Conservation (phyloP, 2,329 filamentous ascomycete genomes). For the Colletotrichum sp. region DNA sequence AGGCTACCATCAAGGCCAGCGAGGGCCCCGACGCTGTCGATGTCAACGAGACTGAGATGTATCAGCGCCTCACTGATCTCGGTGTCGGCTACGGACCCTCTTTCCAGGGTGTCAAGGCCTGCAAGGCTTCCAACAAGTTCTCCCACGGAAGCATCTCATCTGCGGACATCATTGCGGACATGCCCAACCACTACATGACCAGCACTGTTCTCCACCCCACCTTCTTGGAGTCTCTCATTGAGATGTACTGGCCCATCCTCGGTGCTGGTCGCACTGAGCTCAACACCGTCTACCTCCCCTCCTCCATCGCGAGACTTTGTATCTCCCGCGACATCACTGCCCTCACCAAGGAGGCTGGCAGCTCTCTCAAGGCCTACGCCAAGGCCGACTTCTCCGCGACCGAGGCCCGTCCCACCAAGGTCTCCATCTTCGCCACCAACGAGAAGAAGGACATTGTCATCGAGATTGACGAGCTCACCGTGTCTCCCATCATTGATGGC, state of each 20-base stretch:
- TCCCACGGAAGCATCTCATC: constrained; percentile 14
- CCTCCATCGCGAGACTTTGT: constrained; percentile 32
- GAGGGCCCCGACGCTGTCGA: constrained; percentile 29
- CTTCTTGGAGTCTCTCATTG: constrained; percentile 25
- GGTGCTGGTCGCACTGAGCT: constrained; percentile 31
- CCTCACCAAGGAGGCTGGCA: constrained; percentile 36
- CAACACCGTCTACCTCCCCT: constrained; percentile 38
- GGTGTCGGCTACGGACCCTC: constrained; percentile 56
- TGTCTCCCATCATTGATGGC: constrained; percentile 25
- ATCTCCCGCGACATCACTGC: constrained; percentile 33
- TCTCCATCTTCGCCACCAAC: constrained; percentile 22
- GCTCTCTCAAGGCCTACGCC: constrained; percentile 27
- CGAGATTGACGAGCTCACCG: constrained; percentile 28
- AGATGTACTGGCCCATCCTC: constrained; percentile 36
- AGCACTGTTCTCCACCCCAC: constrained; percentile 26
- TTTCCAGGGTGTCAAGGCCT: constrained; percentile 57
- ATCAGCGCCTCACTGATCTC: constrained; percentile 47
- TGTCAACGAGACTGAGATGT: constrained; percentile 39
- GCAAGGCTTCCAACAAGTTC: constrained; percentile 34
- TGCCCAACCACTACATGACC: constrained; percentile 25
- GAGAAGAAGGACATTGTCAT: constrained; percentile 24
- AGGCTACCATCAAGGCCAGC: constrained; percentile 33
- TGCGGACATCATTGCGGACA: constrained; percentile 20
- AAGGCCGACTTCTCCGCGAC: constrained; percentile 17
- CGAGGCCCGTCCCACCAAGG: constrained; percentile 22